Evolutionary conservation across 2,329 filamentous ascomycete genomes (phyloP).

Genomic region (Talaromyces atroroseus): DNA sequence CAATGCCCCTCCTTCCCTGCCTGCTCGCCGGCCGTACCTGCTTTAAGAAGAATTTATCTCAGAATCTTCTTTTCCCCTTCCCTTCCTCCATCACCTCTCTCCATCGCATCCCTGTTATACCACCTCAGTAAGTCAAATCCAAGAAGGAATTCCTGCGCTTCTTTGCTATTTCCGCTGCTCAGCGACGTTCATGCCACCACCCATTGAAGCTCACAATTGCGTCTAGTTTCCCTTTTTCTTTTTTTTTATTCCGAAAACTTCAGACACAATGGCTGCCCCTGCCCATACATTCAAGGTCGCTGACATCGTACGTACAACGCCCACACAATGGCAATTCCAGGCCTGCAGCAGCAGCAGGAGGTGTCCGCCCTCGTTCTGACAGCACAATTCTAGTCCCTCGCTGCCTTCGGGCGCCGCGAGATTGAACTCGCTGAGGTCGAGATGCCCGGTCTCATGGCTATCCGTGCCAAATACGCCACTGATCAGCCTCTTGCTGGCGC

Average conservation of each 20-base stretch:
- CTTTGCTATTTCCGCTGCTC: not conserved
- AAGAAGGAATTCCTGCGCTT: not conserved
- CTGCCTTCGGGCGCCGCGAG: conserved; percentile 98
- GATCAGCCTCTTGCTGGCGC: conserved; percentile 94
- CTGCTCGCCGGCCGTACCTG: conserved; percentile 3
- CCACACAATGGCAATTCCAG: not conserved
- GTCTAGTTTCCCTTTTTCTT: conserved; percentile 15
- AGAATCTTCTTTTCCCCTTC: conserved; percentile 15
- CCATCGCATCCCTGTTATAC: conserved; percentile 2
- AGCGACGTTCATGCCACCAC: not conserved
- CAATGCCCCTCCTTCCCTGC: conserved; percentile 10
- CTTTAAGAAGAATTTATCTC: conserved; percentile 3
- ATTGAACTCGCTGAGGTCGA: conserved; percentile 94
- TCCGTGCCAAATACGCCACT: conserved; percentile 79
- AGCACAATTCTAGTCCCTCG: conserved; percentile 57
- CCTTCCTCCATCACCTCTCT: conserved; percentile 13
- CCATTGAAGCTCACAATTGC: conserved; percentile 6
- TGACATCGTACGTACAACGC: conserved; percentile 61
- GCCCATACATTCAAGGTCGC: conserved; percentile 96
- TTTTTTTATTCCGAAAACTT: conserved; percentile 8
- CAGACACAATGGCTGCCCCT: conserved; percentile 61
- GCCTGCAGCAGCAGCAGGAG: not conserved
- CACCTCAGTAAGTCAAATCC: not conserved
- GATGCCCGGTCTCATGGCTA: conserved; percentile 98
- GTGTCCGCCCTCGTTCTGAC: conserved; percentile 13